phyloP scores from a whole-genome alignment of 2,329 filamentous ascomycete species.

The Stagonosporopsis vannaccii region DNA sequence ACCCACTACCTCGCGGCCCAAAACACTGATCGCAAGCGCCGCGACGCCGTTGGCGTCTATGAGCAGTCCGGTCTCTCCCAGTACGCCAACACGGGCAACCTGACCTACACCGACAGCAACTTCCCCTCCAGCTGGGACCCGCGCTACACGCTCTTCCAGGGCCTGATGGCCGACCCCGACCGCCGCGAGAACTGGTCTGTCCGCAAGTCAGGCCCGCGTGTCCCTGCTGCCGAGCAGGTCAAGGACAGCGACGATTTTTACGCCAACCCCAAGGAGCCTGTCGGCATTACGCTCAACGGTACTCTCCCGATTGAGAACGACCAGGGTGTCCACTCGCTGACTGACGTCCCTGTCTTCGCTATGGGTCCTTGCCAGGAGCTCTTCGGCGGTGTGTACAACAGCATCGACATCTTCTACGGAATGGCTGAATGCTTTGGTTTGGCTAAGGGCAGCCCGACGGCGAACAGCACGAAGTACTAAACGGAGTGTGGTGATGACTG shows the following conservation, averaged over 20 bases:
- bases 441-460: constrained; percentile 27
- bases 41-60: constrained; percentile 77
- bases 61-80: constrained; percentile 75
- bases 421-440: constrained; percentile 72
- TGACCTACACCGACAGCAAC: constrained; percentile 74
- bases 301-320: constrained; percentile 69
- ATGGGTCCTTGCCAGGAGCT: constrained; percentile 79
- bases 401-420: constrained; percentile 77
- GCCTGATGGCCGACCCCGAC: constrained; percentile 75
- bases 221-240: constrained; percentile 64
- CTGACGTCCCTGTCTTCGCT: constrained; percentile 68
- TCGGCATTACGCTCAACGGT: constrained; percentile 77
- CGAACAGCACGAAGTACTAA: constrained; percentile 11
- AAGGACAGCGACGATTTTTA: constrained; percentile 65
- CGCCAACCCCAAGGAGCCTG: constrained; percentile 71
- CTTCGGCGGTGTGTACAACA: constrained; percentile 75
- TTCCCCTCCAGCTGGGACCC: constrained; percentile 89
- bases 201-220: constrained; percentile 69
- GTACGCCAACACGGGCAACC: constrained; percentile 70
- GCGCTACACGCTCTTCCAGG: constrained; percentile 79
- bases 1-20: constrained; percentile 77
- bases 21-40: constrained; percentile 73
- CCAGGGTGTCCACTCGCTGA: constrained; percentile 60
- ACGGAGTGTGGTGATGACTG: constrained; percentile 3
- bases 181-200: constrained; percentile 78